phyloP scores from a whole-genome alignment of 345 rosid species.

The Bruguiera gymnorhiza region DNA sequence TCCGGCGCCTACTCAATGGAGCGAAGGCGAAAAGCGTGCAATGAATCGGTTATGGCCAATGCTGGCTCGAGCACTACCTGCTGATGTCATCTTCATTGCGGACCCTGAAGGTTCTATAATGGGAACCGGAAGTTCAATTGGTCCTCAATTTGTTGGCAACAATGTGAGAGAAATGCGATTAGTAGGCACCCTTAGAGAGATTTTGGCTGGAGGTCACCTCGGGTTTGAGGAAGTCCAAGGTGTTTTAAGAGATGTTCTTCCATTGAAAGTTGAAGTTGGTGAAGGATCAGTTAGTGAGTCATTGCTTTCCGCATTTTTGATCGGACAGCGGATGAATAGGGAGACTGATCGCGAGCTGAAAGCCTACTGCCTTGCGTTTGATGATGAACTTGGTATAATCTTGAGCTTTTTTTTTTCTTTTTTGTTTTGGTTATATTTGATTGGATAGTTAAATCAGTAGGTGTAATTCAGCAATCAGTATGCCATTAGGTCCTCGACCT shows the following conservation, averaged over 20 bases:
- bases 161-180: conserved; percentile 74
- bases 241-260: conserved; percentile 80
- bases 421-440: not conserved
- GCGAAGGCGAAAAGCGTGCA: conserved; percentile 80
- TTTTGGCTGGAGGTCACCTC: conserved; percentile 92
- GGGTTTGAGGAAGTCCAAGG: conserved; percentile 95
- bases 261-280: conserved; percentile 47
- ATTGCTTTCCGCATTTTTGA: conserved; percentile 87
- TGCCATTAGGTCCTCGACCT: conserved; percentile 61
- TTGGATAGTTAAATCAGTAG: not conserved
- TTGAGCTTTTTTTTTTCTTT: not conserved
- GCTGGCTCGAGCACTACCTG: conserved; percentile 61
- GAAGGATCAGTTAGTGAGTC: conserved; percentile 64
- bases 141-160: conserved; percentile 75
- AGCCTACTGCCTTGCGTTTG: conserved; percentile 95
- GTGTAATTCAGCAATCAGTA: conserved; percentile 20
- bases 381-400: conserved; percentile 76
- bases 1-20: conserved; percentile 94
- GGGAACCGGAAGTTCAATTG: conserved; percentile 68
- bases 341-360: conserved; percentile 93
- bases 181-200: conserved; percentile 93
- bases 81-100: conserved; percentile 86
- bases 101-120: conserved; percentile 91
- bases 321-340: conserved; percentile 96
- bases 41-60: conserved; percentile 77